Percentiles rank a stretch among this genome's conserved stretches.
Conservation (phyloP, 495 filamentous ascomycete species). For the Chaetomium cochliodes region DNA sequence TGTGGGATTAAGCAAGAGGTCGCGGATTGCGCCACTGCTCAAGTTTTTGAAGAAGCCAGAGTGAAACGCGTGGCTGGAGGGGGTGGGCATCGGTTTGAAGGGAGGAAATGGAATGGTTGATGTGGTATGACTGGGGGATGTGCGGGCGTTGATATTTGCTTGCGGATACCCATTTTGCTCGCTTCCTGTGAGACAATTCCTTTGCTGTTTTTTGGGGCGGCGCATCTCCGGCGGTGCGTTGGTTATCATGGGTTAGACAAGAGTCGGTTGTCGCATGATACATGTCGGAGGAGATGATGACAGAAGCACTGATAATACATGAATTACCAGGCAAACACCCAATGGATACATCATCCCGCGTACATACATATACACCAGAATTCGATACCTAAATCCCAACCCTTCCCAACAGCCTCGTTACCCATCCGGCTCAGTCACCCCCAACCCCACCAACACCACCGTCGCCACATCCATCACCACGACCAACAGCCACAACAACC, state of each 20-base stretch:
- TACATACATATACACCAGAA: not conserved
- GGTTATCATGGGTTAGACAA: not conserved
- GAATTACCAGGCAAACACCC: not conserved
- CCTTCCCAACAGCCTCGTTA: not conserved
- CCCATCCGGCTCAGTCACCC: not conserved
- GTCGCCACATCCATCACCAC: not conserved
- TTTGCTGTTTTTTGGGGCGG: not conserved
- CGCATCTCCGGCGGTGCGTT: not conserved
- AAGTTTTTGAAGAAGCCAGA: constrained; percentile 27
- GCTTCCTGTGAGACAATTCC: not conserved
- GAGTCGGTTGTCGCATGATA: too few species aligned
- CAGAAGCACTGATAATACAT: not conserved
- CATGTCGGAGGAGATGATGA: not conserved
- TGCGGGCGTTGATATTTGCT: not conserved
- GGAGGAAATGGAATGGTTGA: not conserved
- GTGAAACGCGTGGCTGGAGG: not conserved
- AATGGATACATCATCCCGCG: not conserved
- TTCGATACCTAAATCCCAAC: not conserved
- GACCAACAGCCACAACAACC: not conserved
- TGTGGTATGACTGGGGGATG: not conserved
- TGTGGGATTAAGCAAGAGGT: constrained; percentile 33
- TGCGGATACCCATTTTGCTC: constrained; percentile 3
- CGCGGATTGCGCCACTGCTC: constrained; percentile 34
- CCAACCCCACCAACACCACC: not conserved
- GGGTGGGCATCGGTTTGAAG: not conserved